phyloP scores from a whole-genome alignment of 1,284 basidiomycete species.

The Cryptococcus maquisensis region DNA sequence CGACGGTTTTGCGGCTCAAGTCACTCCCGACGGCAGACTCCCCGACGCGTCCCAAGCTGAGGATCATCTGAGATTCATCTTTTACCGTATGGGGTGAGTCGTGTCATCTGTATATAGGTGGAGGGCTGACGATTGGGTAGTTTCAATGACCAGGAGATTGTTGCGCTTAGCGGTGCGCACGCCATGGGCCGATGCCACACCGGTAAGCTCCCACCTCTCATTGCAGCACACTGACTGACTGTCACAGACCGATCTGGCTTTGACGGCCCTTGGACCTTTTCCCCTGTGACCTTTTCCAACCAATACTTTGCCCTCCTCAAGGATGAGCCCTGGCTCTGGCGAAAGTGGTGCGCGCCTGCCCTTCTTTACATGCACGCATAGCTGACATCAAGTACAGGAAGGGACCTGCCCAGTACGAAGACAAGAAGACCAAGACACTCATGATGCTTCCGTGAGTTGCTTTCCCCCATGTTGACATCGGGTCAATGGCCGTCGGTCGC shows the following conservation, averaged over 20 bases:
- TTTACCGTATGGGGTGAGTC: conserved; percentile 77
- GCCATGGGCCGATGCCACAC: conserved; percentile 90
- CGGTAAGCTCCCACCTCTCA: conserved; percentile 49
- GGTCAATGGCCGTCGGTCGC: neutral
- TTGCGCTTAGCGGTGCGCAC: conserved; percentile 90
- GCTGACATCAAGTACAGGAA: conserved; percentile 54
- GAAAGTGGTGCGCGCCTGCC: conserved; percentile 52
- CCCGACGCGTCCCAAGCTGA: conserved; percentile 82
- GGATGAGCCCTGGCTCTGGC: conserved; percentile 66
- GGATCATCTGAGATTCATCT: conserved; percentile 84
- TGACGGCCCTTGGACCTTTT: conserved; percentile 63
- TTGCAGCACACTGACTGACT: neutral
- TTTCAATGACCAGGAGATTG: conserved; percentile 96
- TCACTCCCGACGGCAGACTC: conserved; percentile 88
- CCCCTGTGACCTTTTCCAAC: conserved; percentile 63
- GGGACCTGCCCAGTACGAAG: conserved; percentile 89
- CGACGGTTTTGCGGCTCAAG: conserved; percentile 70
- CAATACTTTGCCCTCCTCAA: conserved; percentile 81
- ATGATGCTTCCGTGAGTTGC: conserved; percentile 87
- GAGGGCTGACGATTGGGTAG: conserved; percentile 32
- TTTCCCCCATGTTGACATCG: neutral
- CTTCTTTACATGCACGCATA: neutral
- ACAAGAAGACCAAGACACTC: conserved; percentile 78
- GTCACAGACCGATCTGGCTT: conserved; percentile 66
- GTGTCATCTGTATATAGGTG: neutral